These are phyloP conservation scores for Phascolomyces articulosus DNA, from an alignment of 371 early-diverging fungal genomes.

Conservation along the genomic window DNA sequence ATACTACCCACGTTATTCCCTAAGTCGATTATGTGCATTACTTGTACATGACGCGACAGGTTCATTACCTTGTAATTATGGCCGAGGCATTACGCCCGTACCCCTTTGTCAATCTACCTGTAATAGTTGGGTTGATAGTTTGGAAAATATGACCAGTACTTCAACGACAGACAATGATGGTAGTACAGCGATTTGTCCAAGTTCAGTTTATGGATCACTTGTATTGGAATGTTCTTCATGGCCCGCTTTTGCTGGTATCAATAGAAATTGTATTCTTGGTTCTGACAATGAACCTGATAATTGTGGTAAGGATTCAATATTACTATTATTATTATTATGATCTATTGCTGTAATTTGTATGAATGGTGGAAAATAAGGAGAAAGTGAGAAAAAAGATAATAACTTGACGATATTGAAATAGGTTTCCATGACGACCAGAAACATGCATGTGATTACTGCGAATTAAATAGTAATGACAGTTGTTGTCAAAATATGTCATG, in stretches of 20 bases:
- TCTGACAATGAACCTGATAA: slow-evolving; percentile 43
- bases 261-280: slow-evolving; percentile 34
- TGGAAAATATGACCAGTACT: slow-evolving; percentile 17
- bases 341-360: background rate
- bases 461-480: slow-evolving; percentile 15
- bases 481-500: slow-evolving; percentile 28
- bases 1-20: slow-evolving; percentile 40
- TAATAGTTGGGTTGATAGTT: slow-evolving; percentile 27
- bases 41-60: slow-evolving; percentile 30
- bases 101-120: slow-evolving; percentile 39
- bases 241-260: slow-evolving; percentile 32
- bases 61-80: slow-evolving; percentile 33
- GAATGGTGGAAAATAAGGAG: too few species aligned
- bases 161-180: background rate
- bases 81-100: slow-evolving; percentile 22
- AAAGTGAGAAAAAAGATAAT: too few species aligned
- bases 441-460: slow-evolving; percentile 32
- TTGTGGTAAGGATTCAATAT: slow-evolving; percentile 30
- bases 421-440: slow-evolving; percentile 25
- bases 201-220: background rate
- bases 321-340: background rate
- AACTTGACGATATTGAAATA: too few species aligned
- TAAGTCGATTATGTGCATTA: slow-evolving; percentile 32
- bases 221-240: slow-evolving; percentile 28
- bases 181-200: slow-evolving; percentile 2